Evolutionary conservation across 1,284 basidiomycete genomes (phyloP).

Genomic region (Ganoderma sinense): DNA sequence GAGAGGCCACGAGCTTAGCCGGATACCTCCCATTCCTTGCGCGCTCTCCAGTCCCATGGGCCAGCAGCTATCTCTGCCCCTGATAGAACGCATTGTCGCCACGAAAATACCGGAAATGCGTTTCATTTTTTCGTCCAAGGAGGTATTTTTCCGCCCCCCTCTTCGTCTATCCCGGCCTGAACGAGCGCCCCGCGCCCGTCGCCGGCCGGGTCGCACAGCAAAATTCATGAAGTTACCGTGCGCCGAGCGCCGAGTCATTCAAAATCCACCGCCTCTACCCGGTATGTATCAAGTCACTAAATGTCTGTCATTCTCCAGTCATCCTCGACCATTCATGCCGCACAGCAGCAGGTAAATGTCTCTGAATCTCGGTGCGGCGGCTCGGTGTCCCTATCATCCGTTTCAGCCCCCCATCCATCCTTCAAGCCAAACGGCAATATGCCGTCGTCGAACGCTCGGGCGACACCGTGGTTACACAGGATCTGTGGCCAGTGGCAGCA

Average conservation of each 20-base stretch:
- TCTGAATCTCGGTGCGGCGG: neutral
- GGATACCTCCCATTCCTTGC: constrained; percentile 14
- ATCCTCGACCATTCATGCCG: constrained; percentile 8
- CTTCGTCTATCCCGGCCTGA: neutral
- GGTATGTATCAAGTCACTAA: constrained; percentile 24
- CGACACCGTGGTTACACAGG: no score
- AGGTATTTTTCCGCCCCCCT: neutral
- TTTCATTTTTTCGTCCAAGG: neutral
- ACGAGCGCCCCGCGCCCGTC: neutral
- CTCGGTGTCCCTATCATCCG: constrained; percentile 5
- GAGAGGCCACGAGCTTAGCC: constrained; percentile 23
- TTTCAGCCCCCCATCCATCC: neutral
- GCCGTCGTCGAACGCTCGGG: neutral
- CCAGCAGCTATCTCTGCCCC: constrained; percentile 10
- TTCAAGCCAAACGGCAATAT: neutral
- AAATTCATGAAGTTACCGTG: neutral
- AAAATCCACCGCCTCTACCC: constrained; percentile 3
- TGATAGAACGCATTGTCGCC: constrained; percentile 13
- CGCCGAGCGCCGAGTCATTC: neutral
- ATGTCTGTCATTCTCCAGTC: constrained; percentile 12
- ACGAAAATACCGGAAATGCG: neutral
- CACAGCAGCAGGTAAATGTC: constrained; percentile 12
- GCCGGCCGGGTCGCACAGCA: constrained; percentile 7
- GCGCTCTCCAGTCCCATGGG: constrained; percentile 14
- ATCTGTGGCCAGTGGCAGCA: neutral